Evolutionary conservation across 169 alveolate species (phyloP).

Genomic region (Cyclospora cayetanensis): DNA sequence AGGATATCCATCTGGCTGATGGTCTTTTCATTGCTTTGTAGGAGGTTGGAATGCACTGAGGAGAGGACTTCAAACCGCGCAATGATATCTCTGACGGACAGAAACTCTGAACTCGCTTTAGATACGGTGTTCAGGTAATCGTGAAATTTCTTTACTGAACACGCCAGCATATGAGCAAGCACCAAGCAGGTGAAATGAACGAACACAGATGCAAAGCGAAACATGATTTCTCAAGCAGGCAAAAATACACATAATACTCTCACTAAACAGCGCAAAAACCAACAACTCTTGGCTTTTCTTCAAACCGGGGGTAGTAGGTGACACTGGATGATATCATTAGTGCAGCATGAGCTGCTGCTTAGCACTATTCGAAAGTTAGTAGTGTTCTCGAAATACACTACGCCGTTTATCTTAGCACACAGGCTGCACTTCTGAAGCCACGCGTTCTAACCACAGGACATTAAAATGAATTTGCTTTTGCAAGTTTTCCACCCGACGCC

Average conservation of each 20-base stretch:
- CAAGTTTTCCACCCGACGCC: too few relatives aligned
- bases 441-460: too few relatives aligned
- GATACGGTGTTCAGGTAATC: constrained; percentile 23
- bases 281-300: too few relatives aligned
- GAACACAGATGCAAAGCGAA: background rate
- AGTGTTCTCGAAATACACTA: too few relatives aligned
- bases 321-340: too few relatives aligned
- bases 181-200: background rate
- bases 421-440: too few relatives aligned
- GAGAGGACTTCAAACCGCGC: constrained; percentile 33
- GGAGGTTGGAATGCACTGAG: constrained; percentile 39
- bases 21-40: background rate
- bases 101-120: constrained; percentile 5
- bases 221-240: background rate
- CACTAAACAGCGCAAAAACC: too few relatives aligned
- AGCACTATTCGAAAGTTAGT: too few relatives aligned
- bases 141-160: constrained; percentile 30
- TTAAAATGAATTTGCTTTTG: too few relatives aligned
- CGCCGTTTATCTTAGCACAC: too few relatives aligned
- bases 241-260: background rate
- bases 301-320: too few relatives aligned
- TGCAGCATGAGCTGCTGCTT: too few relatives aligned
- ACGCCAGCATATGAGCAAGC: background rate
- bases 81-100: constrained; percentile 33
- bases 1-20: background rate